Conservation (phyloP, 164 flowering plant genomes). For the Nymphaea thermarum region DNA sequence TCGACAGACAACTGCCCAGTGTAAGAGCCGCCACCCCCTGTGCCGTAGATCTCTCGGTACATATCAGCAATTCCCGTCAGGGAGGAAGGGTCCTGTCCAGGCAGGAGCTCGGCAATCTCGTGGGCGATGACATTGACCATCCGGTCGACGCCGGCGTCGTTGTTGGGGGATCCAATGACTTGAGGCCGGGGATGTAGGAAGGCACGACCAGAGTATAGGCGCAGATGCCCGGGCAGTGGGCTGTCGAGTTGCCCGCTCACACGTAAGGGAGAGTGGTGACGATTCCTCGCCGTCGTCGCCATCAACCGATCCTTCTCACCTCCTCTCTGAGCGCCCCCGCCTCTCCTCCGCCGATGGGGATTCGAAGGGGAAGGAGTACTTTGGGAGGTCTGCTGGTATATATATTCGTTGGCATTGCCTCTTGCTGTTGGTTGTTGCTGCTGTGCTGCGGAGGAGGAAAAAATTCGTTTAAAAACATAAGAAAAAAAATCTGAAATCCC, state of each 20-base stretch:
- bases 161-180: slow-evolving; percentile 72
- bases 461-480: too few relatives aligned
- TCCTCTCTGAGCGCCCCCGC: too few relatives aligned
- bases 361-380: too few relatives aligned
- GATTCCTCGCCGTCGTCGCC: not conserved
- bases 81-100: slow-evolving; percentile 62
- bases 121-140: slow-evolving; percentile 77
- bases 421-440: too few relatives aligned
- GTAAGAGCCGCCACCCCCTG: slow-evolving; percentile 82
- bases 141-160: slow-evolving; percentile 77
- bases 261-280: slow-evolving; percentile 83
- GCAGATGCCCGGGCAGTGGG: slow-evolving; percentile 65
- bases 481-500: too few relatives aligned
- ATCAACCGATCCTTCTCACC: too few relatives aligned
- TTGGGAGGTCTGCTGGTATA: too few relatives aligned
- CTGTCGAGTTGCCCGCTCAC: slow-evolving; percentile 84
- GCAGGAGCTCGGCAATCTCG: slow-evolving; percentile 91
- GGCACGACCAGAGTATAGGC: slow-evolving; percentile 77
- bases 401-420: too few relatives aligned
- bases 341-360: too few relatives aligned
- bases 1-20: slow-evolving; percentile 58
- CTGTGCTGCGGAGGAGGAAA: too few relatives aligned
- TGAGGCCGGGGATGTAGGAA: slow-evolving; percentile 45
- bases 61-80: slow-evolving; percentile 89
- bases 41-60: slow-evolving; percentile 79